These are phyloP conservation scores for Metschnikowia proteae DNA, from an alignment of 805 yeast genomes.

Conservation along the genomic window DNA sequence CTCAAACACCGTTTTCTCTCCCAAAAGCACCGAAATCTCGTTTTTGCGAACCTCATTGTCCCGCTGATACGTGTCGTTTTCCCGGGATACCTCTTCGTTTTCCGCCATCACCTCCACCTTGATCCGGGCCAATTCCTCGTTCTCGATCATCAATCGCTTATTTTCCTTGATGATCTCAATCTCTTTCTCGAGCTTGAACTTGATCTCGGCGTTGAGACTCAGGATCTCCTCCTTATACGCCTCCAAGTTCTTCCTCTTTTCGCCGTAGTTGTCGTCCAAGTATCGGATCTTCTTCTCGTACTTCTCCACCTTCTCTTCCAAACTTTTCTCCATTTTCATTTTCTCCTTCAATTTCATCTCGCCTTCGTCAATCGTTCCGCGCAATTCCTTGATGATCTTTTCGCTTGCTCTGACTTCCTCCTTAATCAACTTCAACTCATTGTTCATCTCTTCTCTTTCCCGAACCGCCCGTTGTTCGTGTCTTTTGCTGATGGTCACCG, in stretches of 20 bases:
- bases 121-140: conserved; percentile 42
- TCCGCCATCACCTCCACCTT: conserved; percentile 30
- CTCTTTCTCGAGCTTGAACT: conserved; percentile 57
- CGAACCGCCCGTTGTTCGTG: conserved; percentile 53
- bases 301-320: conserved; percentile 17
- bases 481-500: conserved; percentile 58
- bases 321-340: conserved; percentile 6
- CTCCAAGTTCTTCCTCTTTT: conserved; percentile 22
- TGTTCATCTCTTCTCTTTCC: conserved; percentile 53
- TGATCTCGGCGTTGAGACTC: conserved; percentile 50
- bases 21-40: conserved; percentile 28
- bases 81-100: conserved; percentile 37
- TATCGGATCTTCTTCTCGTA: conserved; percentile 24
- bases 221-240: conserved; percentile 50
- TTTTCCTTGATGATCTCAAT: conserved; percentile 61
- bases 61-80: conserved; percentile 36
- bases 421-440: conserved; percentile 47
- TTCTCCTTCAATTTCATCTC: conserved; percentile 29
- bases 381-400: conserved; percentile 47
- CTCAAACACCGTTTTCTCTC: conserved; percentile 34
- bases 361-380: conserved; percentile 22
- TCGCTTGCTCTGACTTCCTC: conserved; percentile 53
- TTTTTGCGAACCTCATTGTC: conserved; percentile 25
- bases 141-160: conserved; percentile 56
- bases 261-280: conserved; percentile 22